Evolutionary conservation across 2,329 filamentous ascomycete species (phyloP), one percentile per base, ranked within the genome.

Genomic region (Apiospora aurea): DNA sequence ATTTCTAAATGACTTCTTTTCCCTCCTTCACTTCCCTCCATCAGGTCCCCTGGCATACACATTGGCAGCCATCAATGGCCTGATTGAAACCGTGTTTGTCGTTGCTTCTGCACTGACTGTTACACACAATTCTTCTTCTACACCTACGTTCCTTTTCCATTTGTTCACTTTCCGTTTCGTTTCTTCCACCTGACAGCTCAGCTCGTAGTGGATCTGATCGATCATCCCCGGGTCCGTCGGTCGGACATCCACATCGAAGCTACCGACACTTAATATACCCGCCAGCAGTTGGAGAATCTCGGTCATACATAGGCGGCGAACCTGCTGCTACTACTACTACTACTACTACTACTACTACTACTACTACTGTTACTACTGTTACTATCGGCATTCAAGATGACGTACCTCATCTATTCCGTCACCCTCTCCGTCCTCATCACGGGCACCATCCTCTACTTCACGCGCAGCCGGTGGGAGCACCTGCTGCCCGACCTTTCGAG

Each of bases 381-480:
- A 29, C 53, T 43, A 43, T 66, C 7, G 34, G 34, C 34, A 43
- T 43, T 64, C 26, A 57, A 69, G 49, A 97, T 97, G 94, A 87
- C 85, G 74, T 96, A 95, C 85, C 81, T 97, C 75, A 89, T 97
- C 84, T 97, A 95, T 85, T 91, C 89, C 77, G 81, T 95, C 75
- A 90, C 90, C 79, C 88, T 97, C 81, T 82, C 92, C 77, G 87
- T 93, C 80, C 87, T 97, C 78, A 79, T 95, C 77, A 79, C 88
- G 75, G 92, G 91, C 73, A 96, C 94, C 71, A 89, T 86, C 72
- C 91, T 96, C 78, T 97, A 95, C 87, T 85, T 96, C 76, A 96
- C 93, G 72, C 94, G 96, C 76, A 82, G 87, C 71, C 87, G 87
- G 83, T 98, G 96, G 96, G 84, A 92, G 64, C 91, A 89, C 71